Base-by-base conservation (phyloP, 176 grass and related monocot genomes). In the Carex scoparia region DNA sequence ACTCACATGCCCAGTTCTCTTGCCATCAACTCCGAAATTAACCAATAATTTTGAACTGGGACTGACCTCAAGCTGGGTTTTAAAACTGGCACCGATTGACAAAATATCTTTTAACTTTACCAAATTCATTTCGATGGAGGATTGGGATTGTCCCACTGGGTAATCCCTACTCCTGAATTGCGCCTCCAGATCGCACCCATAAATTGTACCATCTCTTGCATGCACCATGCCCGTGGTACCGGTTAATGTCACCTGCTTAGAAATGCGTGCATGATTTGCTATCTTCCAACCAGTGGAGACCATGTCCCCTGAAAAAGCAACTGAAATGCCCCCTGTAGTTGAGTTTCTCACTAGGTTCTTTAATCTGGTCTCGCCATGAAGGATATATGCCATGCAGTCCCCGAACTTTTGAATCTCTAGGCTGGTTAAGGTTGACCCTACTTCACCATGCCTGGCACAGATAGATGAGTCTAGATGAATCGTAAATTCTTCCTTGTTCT, bases 401-500 rank as follows among this genome's bases (percentile, higher is more conserved):
- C 92, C 89, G 18, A 87, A 80, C 66, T 92, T 86, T 85, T 88
- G 91, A 66, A 98, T 89, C 65, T 98, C 93, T 65, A 98, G 86
- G 49, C 86, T 87, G 42, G 93, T 91, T 77, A 98, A 90, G 40
- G 69, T 94, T 1, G 95, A 98, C 60, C 80, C 86, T 70, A 81
- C 59, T 69, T 95, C 83, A 12, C 86, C 85, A 88, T 98, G 95
- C 64, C 91, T 95, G 73, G 90, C 91, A 78, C 91, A 58, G 78
- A 98, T 69, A 38, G 88, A 94, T 18, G 95, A 98, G 82, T 95
- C 93, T 86, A 93, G 69, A 90, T 93, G 83, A 60, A 98, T 90
- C 59, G 33, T 92, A 64, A 94, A 90, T 84, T 95, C 95, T 61
- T 88, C 88, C 91, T 98, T 98, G 61, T 95, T 92, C 86, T 95